Base-by-base conservation (phyloP, 2,329 filamentous ascomycete species). In the Scolecobasidium constrictum region DNA sequence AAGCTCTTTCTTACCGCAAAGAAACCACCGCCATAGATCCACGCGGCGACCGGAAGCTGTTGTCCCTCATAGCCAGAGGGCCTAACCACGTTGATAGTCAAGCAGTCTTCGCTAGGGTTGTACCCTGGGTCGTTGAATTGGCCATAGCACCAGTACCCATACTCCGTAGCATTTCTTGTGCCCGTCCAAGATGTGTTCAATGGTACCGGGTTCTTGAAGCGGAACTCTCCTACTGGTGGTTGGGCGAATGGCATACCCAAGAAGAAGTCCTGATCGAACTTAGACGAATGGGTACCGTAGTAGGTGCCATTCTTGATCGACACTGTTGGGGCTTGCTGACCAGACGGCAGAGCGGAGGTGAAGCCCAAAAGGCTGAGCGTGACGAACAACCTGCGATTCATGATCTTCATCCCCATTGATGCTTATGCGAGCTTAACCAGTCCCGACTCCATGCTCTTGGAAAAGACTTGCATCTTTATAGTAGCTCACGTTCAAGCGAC, bases 161-260 rank as follows among this genome's bases (percentile, higher is more conserved):
- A 54, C 6, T 44, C 34, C 3, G 46, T 43, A 2, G 50, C 52
- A 34, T 55, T 44, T 22, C 40, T 42, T 33, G 49, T 49, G 2
- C 28, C 45, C 3, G 46, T 46, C 12, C 44, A 45, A 13, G 33
- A 34, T 39, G 38, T 46, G 39, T 61, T 58, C 41, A 62, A 46
- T 35, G 74, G 73, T 48, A 80, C 75, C 2, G 76, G 76, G 0
- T 67, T 73, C 41, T 75, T 68, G 52, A 80, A 81, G 4, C 76
- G 69, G 50, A 78, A 77, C 35, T 65, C 52, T 2, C 74, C 74
- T 9, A 66, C 59, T n/a, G 77, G 76, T 2, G 77, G 73, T 12
- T 73, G 71, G 4, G 71, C 75, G 50, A 72, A 81, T 13, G 77
- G 77, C 36, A 80, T 77, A 49, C 73, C 67, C 19, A 71, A 58